Evolutionary conservation across 1,284 basidiomycete species (phyloP).

Genomic region (Ustilago trichophora): DNA sequence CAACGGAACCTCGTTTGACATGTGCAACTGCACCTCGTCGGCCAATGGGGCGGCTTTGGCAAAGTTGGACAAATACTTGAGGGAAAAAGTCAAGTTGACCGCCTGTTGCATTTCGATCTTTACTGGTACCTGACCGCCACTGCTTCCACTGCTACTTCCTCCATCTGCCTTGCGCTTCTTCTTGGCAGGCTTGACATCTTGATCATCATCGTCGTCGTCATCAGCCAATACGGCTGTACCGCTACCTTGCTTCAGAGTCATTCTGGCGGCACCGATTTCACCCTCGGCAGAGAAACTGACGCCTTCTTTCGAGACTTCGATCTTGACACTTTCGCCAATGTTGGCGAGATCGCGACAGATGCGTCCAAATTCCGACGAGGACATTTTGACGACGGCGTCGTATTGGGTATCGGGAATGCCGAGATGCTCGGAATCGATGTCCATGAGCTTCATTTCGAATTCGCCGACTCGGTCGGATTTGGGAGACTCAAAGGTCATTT

Average conservation of each 20-base stretch:
- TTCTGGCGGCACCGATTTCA: conserved; percentile 89
- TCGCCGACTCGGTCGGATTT: conserved; percentile 93
- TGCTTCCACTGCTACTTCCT: conserved; percentile 1
- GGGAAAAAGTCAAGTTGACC: conserved; percentile 91
- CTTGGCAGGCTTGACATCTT: conserved; percentile 57
- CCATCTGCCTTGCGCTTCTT: conserved; percentile 59
- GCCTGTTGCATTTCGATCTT: conserved; percentile 71
- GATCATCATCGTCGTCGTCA: conserved; percentile 63
- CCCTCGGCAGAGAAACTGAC: conserved; percentile 93
- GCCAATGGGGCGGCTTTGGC: conserved; percentile 86
- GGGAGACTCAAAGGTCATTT: conserved; percentile 88
- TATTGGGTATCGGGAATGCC: conserved; percentile 99
- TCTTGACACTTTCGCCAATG: conserved; percentile 92
- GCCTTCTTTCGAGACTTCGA: conserved; percentile 95
- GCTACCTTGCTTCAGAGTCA: conserved; percentile 80
- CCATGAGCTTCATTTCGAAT: conserved; percentile 99
- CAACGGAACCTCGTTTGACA: conserved; percentile 60
- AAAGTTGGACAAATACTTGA: conserved; percentile 98
- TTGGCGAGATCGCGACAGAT: conserved; percentile 93
- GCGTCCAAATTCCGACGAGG: conserved; percentile 84
- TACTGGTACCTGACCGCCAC: conserved; percentile 67
- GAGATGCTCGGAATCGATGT: conserved; percentile 91
- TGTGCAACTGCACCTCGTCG: conserved; percentile 72
- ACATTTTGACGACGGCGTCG: conserved; percentile 90
- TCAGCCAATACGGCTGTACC: conserved; percentile 65